phyloP scores from a whole-genome alignment of 2,329 filamentous ascomycete genomes.

The Arthrobotrys iridis region DNA sequence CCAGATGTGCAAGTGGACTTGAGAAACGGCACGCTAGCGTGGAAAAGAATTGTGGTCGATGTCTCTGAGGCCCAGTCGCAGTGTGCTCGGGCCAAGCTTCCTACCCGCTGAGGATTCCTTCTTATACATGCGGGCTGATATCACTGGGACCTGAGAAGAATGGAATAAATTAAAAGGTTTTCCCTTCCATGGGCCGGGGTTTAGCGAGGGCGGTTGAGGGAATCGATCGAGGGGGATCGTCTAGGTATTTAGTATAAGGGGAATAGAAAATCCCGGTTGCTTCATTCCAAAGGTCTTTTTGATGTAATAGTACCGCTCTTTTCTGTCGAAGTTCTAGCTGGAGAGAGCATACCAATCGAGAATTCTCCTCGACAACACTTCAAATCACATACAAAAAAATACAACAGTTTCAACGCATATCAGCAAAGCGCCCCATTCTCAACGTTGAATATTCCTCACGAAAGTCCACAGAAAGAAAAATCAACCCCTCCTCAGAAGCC shows the following conservation, averaged over 20 bases:
- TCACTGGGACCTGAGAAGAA: constrained; percentile 43
- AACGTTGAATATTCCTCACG: background rate
- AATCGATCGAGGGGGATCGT: constrained; percentile 8
- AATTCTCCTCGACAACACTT: constrained; percentile 13
- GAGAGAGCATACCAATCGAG: background rate
- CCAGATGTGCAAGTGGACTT: constrained; percentile 5
- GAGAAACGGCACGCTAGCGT: constrained; percentile 32
- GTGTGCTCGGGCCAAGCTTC: constrained; percentile 18
- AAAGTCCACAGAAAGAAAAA: background rate
- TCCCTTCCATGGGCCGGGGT: constrained; percentile 4
- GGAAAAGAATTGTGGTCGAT: background rate
- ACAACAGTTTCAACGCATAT: constrained; percentile 38
- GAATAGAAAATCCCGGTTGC: constrained; percentile 28
- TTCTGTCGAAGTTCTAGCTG: constrained; percentile 9
- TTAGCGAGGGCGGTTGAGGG: constrained; percentile 40
- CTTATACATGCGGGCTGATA: constrained; percentile 39
- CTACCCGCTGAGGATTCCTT: constrained; percentile 31
- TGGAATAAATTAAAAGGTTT: constrained; percentile 29
- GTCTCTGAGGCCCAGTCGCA: constrained; percentile 7
- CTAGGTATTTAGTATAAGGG: constrained; percentile 37
- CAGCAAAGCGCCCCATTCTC: background rate
- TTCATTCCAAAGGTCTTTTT: background rate
- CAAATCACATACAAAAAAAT: constrained; percentile 18
- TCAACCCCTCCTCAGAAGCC: background rate
- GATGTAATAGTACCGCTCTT: background rate